Conservation (phyloP, 176 grass and related monocot species). For the Stipa capillata region DNA sequence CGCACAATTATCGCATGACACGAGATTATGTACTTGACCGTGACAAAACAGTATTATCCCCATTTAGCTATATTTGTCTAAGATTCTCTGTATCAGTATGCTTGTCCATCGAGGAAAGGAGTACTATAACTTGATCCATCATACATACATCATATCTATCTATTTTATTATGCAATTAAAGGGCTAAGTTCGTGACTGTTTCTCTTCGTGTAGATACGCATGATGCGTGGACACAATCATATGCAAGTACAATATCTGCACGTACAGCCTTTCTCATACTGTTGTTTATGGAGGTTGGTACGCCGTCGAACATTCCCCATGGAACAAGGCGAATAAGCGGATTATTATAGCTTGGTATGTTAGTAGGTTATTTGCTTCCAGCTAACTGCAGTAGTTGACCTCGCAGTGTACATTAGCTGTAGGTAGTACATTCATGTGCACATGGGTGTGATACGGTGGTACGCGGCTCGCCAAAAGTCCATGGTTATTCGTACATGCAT, state of each 20-base stretch:
- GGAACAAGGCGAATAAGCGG: slow-evolving; percentile 8
- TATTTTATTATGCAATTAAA: too few relatives aligned
- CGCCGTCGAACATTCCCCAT: slow-evolving; percentile 27
- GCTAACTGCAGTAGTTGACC: slow-evolving; percentile 32
- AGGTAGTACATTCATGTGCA: slow-evolving; percentile 14
- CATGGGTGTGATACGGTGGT: slow-evolving; percentile 21
- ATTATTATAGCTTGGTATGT: not conserved
- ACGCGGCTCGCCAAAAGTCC: slow-evolving; percentile 20
- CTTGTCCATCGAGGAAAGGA: too few relatives aligned
- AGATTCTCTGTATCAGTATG: too few relatives aligned
- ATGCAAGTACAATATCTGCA: not conserved
- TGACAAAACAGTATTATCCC: too few relatives aligned
- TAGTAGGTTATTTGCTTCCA: slow-evolving; percentile 10
- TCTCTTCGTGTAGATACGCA: not conserved
- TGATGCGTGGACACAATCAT: not conserved
- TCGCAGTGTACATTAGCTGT: slow-evolving; percentile 2
- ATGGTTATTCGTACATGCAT: not conserved
- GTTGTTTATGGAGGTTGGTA: not conserved
- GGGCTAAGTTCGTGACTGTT: too few relatives aligned
- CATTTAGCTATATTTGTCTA: too few relatives aligned
- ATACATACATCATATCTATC: too few relatives aligned
- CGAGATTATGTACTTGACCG: too few relatives aligned
- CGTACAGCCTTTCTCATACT: too few relatives aligned
- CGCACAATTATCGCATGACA: too few relatives aligned
- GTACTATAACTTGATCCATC: too few relatives aligned